Percentiles rank a stretch among this genome's conserved stretches.
These are phyloP conservation scores for Centaurea solstitialis DNA, from an alignment of 129 eudicot species.

Conservation along the genomic window DNA sequence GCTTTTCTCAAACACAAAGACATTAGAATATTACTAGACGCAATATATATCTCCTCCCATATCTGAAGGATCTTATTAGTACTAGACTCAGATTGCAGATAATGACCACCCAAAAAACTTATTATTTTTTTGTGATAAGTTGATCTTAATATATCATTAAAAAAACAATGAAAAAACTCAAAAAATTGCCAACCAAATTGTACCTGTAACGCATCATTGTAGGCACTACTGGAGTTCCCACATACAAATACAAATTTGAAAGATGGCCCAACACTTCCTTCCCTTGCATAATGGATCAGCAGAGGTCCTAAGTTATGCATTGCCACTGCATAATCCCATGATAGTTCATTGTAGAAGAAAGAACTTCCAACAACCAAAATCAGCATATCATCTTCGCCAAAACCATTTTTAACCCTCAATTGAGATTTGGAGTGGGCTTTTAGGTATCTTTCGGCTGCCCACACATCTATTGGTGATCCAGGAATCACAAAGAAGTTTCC, in stretches of 20 bases:
- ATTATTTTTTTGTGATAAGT: background rate
- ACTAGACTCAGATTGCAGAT: conserved; percentile 7
- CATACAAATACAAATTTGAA: conserved; percentile 72
- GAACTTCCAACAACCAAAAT: conserved; percentile 89
- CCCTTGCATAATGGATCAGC: conserved; percentile 71
- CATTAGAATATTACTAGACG: conserved; percentile 2
- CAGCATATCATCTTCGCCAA: conserved; percentile 65
- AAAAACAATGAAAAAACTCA: background rate
- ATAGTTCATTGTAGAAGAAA: conserved; percentile 76
- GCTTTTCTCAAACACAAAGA: background rate
- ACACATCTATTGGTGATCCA: conserved; percentile 95
- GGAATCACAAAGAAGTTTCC: conserved; percentile 99
- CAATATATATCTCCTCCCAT: conserved; percentile 3
- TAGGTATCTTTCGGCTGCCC: conserved; percentile 90
- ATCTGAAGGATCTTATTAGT: conserved; percentile 2
- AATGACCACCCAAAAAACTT: background rate
- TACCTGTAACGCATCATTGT: conserved; percentile 85
- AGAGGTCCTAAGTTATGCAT: conserved; percentile 86
- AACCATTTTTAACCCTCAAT: conserved; percentile 54
- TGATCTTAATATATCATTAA: background rate
- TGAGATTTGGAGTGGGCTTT: conserved; percentile 59
- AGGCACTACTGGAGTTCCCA: conserved; percentile 80
- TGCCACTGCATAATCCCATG: conserved; percentile 89
- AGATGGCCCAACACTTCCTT: conserved; percentile 39
- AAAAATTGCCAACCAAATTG: background rate